These are phyloP conservation scores for Diaporthe vexans DNA, from an alignment of 2,329 filamentous ascomycete species.

Conservation along the genomic window DNA sequence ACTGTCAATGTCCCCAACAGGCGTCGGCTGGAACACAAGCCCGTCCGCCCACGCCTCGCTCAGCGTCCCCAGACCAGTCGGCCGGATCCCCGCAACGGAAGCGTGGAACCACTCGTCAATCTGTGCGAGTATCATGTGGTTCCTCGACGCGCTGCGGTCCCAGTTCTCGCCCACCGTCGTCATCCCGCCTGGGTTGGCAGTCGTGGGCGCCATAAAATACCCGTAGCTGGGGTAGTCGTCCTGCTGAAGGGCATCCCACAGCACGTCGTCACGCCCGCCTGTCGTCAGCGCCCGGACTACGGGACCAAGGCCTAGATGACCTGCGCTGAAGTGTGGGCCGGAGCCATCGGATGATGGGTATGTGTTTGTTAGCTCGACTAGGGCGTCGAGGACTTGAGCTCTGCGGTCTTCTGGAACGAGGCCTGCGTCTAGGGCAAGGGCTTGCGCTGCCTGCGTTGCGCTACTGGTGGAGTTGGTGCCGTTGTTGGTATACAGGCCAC, in stretches of 20 bases:
- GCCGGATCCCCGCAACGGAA: slow-evolving; percentile 26
- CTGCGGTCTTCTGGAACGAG: not conserved
- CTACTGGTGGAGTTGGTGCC: not conserved
- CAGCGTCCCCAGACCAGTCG: not conserved
- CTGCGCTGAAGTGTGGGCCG: not conserved
- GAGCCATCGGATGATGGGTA: not conserved
- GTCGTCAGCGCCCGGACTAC: not conserved
- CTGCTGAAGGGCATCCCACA: not conserved
- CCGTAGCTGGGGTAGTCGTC: not conserved
- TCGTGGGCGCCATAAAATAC: not conserved
- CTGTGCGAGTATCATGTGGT: slow-evolving; percentile 41
- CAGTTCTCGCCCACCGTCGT: slow-evolving; percentile 36
- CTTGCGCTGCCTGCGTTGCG: not conserved
- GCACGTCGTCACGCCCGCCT: not conserved
- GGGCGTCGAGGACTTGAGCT: not conserved
- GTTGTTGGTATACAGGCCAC: slow-evolving; percentile 26
- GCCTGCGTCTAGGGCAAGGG: not conserved
- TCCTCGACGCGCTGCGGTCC: slow-evolving; percentile 31
- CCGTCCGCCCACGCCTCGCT: not conserved
- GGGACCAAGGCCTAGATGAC: not conserved
- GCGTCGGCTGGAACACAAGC: not conserved
- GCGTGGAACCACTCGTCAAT: slow-evolving; percentile 40
- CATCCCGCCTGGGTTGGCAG: not conserved
- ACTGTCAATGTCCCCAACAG: not conserved
- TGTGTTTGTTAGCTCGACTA: not conserved